Percentiles rank a stretch among this genome's conserved stretches.
These are phyloP conservation scores for Tylopilus sp. DNA, from an alignment of 768 basidiomycete genomes.

Conservation along the genomic window DNA sequence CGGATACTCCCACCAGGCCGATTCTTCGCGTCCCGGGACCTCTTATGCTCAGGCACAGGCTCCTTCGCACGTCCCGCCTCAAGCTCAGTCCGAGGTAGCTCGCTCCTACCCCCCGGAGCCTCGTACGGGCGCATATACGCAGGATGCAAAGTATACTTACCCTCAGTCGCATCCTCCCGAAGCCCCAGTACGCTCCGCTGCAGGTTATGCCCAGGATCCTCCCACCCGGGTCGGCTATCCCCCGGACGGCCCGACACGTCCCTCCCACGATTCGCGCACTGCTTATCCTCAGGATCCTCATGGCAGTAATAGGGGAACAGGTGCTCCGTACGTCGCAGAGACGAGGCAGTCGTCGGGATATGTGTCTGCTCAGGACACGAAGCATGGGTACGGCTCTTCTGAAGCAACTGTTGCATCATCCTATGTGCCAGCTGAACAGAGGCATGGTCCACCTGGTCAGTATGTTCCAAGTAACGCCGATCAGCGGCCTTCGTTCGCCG, in stretches of 20 bases:
- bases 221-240: conserved; percentile 15
- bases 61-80: conserved; percentile 3
- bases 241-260: conserved; percentile 14
- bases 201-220: conserved; percentile 15
- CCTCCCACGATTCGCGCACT: conserved; percentile 19
- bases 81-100: conserved; percentile 16
- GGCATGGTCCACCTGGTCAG: conserved; percentile 13
- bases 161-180: conserved; percentile 18
- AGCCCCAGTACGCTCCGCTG: conserved; percentile 11
- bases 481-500: conserved; percentile 21
- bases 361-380: conserved; percentile 17
- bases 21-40: conserved; percentile 19
- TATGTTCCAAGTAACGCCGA: conserved; percentile 15
- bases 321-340: conserved; percentile 12
- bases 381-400: conserved; percentile 18
- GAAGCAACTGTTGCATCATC: conserved; percentile 13
- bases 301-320: conserved; percentile 2
- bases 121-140: conserved; percentile 22
- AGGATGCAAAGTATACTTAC: conserved; percentile 23
- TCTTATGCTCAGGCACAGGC: conserved; percentile 19
- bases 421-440: conserved; percentile 20
- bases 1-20: conserved; percentile 17
- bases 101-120: conserved; percentile 17
- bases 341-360: conserved; percentile 22
- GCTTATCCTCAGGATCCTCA: conserved; percentile 20